Base-by-base conservation (phyloP, 2,329 filamentous ascomycete genomes). In the Clonostachys solani region DNA sequence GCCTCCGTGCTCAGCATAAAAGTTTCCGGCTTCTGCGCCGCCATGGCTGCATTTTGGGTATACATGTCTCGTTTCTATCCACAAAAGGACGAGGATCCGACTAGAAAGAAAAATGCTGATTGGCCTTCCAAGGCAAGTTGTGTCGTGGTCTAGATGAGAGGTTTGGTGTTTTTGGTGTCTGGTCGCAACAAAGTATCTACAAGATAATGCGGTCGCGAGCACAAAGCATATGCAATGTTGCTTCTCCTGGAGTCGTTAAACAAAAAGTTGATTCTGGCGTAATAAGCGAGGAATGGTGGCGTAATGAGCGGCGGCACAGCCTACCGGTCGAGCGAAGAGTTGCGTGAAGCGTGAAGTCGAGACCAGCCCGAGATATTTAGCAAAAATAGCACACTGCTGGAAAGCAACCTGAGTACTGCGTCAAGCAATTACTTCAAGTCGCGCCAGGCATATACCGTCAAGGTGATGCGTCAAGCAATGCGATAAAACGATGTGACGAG, bases 1-100 rank as follows among this genome's bases (percentile, higher is more conserved):
- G 94, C 92, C 74, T 97, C 92, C 62, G 87, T 92, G 67, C 92
- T 96, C 67, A 99, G 80, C 86, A 99, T 92, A 66, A 99, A 99
- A 38, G 94, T 97, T 78, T 99, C 94, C 57, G 94, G 94, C 71
- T 96, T 96, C 74, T 96, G 91, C 53, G 88, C 88, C 62, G 89
- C 87, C 89, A 96, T 96, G 58, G 85, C 79, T 63, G 87, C 81
- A 74, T 91, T 87, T 73, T 90, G 86, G 56, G 86, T 80, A 73
- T 90, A 92, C 88, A 92, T 92, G 33, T 33, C 43, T 43, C 15
- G n/a, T 16, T 46, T n/a, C 18, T 49, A 47, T 47, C 45, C 44
- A 29, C n/a, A 23, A 29, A 9, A 29, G 23, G 23, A 29, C 3
- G 23, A 29, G 23, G 23, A 29, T 29, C 23, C 23, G 9, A 29